A percentile compares a stretch with the other conserved stretches of the same genome.
These are phyloP conservation scores for Heliamphora pulchella DNA, from an alignment of 179 eudicot species.

Conservation along the genomic window DNA sequence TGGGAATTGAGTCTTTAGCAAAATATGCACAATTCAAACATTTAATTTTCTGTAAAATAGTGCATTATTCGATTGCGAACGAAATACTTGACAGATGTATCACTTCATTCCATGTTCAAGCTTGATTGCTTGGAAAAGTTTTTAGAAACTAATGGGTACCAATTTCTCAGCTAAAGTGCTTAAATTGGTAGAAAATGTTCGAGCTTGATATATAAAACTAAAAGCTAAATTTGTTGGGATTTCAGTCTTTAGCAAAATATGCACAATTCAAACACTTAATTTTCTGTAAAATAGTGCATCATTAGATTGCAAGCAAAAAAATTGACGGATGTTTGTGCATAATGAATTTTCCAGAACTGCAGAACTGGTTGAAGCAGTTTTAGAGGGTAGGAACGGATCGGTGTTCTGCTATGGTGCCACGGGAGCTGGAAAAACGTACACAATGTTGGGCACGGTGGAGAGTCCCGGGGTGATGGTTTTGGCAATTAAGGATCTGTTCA, in stretches of 20 bases:
- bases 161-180: background rate
- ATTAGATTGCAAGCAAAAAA: background rate
- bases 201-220: too few species aligned
- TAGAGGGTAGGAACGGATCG: conserved; percentile 80
- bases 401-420: conserved; percentile 92
- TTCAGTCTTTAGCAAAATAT: background rate
- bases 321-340: background rate
- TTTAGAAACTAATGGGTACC: background rate
- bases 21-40: too few species aligned
- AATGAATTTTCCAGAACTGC: conserved; percentile 53
- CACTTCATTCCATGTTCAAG: too few species aligned
- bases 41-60: too few species aligned
- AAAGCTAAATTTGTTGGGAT: background rate
- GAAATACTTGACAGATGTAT: too few species aligned
- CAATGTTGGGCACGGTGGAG: conserved; percentile 76
- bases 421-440: conserved; percentile 87
- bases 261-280: too few species aligned
- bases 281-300: background rate
- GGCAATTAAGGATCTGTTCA: conserved; percentile 79
- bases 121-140: background rate
- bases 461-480: conserved; percentile 87
- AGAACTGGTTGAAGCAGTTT: conserved; percentile 79
- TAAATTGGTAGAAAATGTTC: too few species aligned
- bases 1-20: background rate
- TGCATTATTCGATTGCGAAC: background rate